Percentiles rank a stretch among this genome's conserved stretches.
phyloP scores from a whole-genome alignment of 441 rosid genomes.

The Gossypium aridum region DNA sequence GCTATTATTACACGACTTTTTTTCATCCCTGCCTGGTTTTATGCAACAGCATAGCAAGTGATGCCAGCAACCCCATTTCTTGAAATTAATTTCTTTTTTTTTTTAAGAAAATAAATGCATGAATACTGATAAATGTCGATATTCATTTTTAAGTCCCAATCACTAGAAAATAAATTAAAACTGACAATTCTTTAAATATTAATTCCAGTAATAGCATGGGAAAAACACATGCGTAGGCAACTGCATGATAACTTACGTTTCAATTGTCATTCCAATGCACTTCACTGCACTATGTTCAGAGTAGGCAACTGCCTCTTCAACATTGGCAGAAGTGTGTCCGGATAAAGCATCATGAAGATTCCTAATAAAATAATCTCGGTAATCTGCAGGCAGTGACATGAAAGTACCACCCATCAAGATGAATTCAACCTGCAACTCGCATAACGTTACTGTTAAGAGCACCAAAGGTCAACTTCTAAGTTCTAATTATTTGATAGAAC shows the following conservation, averaged over 20 bases:
- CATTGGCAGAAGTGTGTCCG: conserved; percentile 90
- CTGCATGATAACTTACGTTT: conserved; percentile 60
- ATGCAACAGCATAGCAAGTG: background rate
- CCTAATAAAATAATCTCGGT: conserved; percentile 85
- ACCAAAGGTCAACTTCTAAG: background rate
- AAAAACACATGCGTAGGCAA: background rate
- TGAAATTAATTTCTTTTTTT: background rate
- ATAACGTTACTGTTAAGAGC: conserved; percentile 6
- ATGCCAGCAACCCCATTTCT: background rate
- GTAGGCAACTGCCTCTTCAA: conserved; percentile 94
- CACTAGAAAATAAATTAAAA: background rate
- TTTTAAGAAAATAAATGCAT: background rate
- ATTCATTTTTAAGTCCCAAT: background rate
- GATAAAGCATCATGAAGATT: conserved; percentile 97
- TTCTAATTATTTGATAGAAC: background rate
- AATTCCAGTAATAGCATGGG: background rate
- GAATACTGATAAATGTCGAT: background rate
- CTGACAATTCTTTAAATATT: background rate
- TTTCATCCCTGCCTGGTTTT: background rate
- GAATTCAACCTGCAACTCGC: conserved; percentile 77
- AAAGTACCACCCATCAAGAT: conserved; percentile 98
- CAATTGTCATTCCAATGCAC: conserved; percentile 99
- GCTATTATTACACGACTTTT: background rate
- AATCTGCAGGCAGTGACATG: conserved; percentile 94
- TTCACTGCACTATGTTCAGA: conserved; percentile 94